phyloP scores from a whole-genome alignment of 2,329 filamentous ascomycete genomes.

The Sordariomycetes sp. region DNA sequence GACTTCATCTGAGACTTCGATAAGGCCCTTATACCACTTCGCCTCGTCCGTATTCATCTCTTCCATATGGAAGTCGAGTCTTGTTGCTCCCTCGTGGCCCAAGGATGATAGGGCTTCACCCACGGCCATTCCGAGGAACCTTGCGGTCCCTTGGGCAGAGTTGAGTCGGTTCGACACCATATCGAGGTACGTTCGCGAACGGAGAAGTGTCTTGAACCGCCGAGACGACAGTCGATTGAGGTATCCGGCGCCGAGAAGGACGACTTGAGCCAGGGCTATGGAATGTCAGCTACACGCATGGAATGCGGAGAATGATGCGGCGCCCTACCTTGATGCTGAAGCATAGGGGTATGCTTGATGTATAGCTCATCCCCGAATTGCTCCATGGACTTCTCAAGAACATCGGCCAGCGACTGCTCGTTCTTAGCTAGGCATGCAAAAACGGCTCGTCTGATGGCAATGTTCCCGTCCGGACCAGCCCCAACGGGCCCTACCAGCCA shows the following conservation, averaged over 20 bases:
- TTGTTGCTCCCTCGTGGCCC: slow-evolving; percentile 53
- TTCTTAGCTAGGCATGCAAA: slow-evolving; percentile 42
- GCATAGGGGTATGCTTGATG: slow-evolving; percentile 69
- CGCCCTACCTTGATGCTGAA: slow-evolving; percentile 71
- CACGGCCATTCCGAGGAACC: slow-evolving; percentile 79
- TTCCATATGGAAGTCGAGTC: slow-evolving; percentile 72
- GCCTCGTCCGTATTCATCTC: slow-evolving; percentile 64
- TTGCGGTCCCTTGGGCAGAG: slow-evolving; percentile 58
- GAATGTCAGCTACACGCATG: slow-evolving; percentile 11
- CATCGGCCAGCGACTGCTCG: slow-evolving; percentile 33
- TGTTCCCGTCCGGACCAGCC: slow-evolving; percentile 48
- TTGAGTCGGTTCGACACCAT: slow-evolving; percentile 76
- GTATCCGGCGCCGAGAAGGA: slow-evolving; percentile 68
- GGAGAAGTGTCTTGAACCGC: slow-evolving; percentile 54
- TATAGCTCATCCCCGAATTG: slow-evolving; percentile 80
- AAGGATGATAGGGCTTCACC: slow-evolving; percentile 59
- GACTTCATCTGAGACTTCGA: slow-evolving; percentile 45
- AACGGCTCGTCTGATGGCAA: slow-evolving; percentile 55
- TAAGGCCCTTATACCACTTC: slow-evolving; percentile 58
- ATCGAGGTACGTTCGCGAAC: slow-evolving; percentile 60
- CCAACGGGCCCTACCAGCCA: slow-evolving; percentile 56
- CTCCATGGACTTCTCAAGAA: slow-evolving; percentile 55
- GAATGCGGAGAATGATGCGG: not conserved
- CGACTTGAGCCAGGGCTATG: slow-evolving; percentile 62
- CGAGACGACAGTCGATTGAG: slow-evolving; percentile 52